These are phyloP conservation scores for Corrigiola litoralis DNA, from an alignment of 179 eudicot species.

Conservation along the genomic window DNA sequence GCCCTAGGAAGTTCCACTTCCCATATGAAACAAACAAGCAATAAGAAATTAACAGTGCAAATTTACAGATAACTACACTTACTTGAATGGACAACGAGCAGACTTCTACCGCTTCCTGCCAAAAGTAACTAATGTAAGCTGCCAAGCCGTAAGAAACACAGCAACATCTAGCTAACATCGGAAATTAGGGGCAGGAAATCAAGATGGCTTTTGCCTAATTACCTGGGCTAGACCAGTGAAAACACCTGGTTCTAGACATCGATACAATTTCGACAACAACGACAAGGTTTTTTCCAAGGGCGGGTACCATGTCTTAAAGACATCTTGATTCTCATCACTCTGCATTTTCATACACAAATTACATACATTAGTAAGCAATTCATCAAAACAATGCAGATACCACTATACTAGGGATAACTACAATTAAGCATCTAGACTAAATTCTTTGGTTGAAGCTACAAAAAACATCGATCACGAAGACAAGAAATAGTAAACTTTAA, in stretches of 20 bases:
- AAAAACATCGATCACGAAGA: too few relatives aligned
- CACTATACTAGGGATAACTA: too few relatives aligned
- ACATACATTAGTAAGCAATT: not conserved
- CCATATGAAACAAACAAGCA: not conserved
- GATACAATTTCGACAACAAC: slow-evolving; percentile 76
- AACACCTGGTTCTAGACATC: slow-evolving; percentile 74
- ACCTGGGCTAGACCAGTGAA: slow-evolving; percentile 99
- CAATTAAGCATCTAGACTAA: too few relatives aligned
- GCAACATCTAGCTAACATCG: not conserved
- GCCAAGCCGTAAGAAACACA: slow-evolving; percentile 5
- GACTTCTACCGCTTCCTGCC: slow-evolving; percentile 95
- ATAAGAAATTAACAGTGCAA: too few relatives aligned
- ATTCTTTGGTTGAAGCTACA: too few relatives aligned
- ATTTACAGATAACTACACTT: slow-evolving; percentile 39
- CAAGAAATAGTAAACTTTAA: too few relatives aligned
- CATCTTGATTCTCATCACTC: slow-evolving; percentile 62
- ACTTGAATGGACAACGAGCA: slow-evolving; percentile 88
- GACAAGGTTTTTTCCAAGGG: slow-evolving; percentile 90
- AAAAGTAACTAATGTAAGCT: slow-evolving; percentile 17
- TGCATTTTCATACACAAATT: slow-evolving; percentile 29
- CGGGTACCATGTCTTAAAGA: slow-evolving; percentile 77
- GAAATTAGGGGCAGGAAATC: slow-evolving; percentile 2
- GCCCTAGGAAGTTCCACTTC: too few relatives aligned
- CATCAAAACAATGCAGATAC: not conserved
- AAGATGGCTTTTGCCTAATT: too few relatives aligned